Evolutionary conservation across 495 filamentous ascomycete species (phyloP).

Genomic region (Penicillium coprophilum): DNA sequence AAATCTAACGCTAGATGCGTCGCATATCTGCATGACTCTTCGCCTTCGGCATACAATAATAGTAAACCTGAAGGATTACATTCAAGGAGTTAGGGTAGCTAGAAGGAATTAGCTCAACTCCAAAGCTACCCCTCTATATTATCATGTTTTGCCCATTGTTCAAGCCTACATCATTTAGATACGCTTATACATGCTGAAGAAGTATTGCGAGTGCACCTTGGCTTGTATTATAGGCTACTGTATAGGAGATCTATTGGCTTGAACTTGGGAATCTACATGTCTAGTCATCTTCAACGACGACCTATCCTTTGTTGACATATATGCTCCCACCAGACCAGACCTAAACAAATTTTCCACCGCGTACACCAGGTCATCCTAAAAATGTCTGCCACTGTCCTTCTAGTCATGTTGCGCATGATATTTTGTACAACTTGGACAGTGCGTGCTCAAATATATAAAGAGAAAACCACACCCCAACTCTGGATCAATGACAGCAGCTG

Average conservation of each 20-base stretch:
- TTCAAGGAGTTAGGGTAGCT: neutral
- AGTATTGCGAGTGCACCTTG: neutral
- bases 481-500: neutral
- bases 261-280: no score
- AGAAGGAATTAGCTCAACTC: neutral
- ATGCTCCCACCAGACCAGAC: no score
- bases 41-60: neutral
- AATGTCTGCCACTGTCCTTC: no score
- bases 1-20: constrained; percentile 5
- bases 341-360: no score
- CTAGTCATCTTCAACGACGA: no score
- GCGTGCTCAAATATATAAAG: neutral
- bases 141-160: neutral
- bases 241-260: neutral
- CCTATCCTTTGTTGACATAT: no score
- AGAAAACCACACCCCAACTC: neutral
- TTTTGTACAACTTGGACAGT: neutral
- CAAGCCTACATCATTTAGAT: no score
- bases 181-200: no score
- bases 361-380: no score
- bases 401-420: neutral
- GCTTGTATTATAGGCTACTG: neutral
- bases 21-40: neutral
- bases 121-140: neutral
- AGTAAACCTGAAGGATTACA: neutral